Evolutionary conservation across 148 eudicot species (phyloP).

Genomic region (Persicaria maculosa): DNA sequence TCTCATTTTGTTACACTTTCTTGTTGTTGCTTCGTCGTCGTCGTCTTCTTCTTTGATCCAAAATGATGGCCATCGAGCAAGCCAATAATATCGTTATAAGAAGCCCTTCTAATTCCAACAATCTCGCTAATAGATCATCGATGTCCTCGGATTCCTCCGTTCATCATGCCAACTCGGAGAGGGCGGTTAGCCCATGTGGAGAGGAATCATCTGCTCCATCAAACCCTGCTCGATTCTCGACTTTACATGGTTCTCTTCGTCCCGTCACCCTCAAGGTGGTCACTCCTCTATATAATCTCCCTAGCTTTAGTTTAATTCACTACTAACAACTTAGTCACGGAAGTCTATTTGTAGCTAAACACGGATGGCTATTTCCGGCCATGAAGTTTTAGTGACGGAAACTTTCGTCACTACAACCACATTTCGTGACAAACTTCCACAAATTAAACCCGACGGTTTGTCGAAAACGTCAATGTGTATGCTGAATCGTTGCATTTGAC

Average conservation of each 20-base stretch:
- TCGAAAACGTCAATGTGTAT: background rate
- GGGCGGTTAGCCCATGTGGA: slow-evolving; percentile 30
- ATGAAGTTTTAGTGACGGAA: too few species aligned
- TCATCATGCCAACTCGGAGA: slow-evolving; percentile 28
- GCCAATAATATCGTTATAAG: slow-evolving; percentile 16
- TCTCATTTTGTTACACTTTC: background rate
- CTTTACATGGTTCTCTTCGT: slow-evolving; percentile 39
- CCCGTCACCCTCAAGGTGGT: slow-evolving; percentile 61
- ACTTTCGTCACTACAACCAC: too few species aligned
- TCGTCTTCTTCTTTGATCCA: background rate
- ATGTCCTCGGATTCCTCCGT: slow-evolving; percentile 18
- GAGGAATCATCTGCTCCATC: slow-evolving; percentile 19
- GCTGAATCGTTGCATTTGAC: background rate
- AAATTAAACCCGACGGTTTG: too few species aligned
- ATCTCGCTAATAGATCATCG: slow-evolving; percentile 11
- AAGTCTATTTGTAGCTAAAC: too few species aligned
- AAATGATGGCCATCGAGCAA: slow-evolving; percentile 58
- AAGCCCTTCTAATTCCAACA: slow-evolving; percentile 20
- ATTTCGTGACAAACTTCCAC: too few species aligned
- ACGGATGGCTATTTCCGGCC: background rate
- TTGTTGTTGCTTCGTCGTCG: too few species aligned
- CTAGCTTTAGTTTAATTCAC: background rate
- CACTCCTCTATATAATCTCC: background rate
- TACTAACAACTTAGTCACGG: too few species aligned
- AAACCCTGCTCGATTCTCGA: slow-evolving; percentile 25